Percentiles rank a stretch among this genome's conserved stretches.
These are phyloP conservation scores for Kazachstania viticola DNA, from an alignment of 805 yeast genomes.

Conservation along the genomic window DNA sequence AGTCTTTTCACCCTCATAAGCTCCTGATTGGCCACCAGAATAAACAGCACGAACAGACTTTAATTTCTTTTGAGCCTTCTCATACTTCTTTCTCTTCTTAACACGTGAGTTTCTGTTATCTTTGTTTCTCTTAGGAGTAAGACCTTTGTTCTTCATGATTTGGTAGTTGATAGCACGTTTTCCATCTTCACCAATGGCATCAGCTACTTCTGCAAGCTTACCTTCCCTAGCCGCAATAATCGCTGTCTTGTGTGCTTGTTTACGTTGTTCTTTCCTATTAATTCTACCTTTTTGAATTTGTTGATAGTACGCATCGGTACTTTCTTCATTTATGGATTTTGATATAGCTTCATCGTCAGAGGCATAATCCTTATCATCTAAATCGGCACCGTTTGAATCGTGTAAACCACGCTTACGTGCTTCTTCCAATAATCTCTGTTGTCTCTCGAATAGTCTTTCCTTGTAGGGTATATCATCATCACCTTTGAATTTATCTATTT, in stretches of 20 bases:
- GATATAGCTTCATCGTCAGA: constrained; percentile 38
- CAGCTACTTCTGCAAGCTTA: constrained; percentile 60
- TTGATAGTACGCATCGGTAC: constrained; percentile 51
- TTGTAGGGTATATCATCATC: constrained; percentile 86
- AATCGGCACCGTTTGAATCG: constrained; percentile 41
- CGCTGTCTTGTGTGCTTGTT: constrained; percentile 57
- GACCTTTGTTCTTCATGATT: constrained; percentile 91
- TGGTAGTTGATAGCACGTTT: constrained; percentile 93
- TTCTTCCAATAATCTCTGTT: constrained; percentile 74
- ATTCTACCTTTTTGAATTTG: constrained; percentile 37
- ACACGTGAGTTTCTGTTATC: constrained; percentile 93
- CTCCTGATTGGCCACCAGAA: constrained; percentile 52
- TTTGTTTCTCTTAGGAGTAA: constrained; percentile 86
- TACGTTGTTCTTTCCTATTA: constrained; percentile 42
- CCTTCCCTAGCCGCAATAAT: constrained; percentile 77
- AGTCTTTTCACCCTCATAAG: constrained; percentile 88
- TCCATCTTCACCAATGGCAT: constrained; percentile 56
- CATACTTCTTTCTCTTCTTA: constrained; percentile 96
- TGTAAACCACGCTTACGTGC: constrained; percentile 76
- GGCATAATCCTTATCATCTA: constrained; percentile 40
- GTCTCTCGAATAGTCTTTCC: constrained; percentile 83
- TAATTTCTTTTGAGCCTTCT: constrained; percentile 86
- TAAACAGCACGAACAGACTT: constrained; percentile 85
- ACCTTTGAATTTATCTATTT: constrained; percentile 53
- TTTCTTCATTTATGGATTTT: constrained; percentile 31